Conservation (phyloP, 2,329 filamentous ascomycete genomes). For the Clarireedia sp. region DNA sequence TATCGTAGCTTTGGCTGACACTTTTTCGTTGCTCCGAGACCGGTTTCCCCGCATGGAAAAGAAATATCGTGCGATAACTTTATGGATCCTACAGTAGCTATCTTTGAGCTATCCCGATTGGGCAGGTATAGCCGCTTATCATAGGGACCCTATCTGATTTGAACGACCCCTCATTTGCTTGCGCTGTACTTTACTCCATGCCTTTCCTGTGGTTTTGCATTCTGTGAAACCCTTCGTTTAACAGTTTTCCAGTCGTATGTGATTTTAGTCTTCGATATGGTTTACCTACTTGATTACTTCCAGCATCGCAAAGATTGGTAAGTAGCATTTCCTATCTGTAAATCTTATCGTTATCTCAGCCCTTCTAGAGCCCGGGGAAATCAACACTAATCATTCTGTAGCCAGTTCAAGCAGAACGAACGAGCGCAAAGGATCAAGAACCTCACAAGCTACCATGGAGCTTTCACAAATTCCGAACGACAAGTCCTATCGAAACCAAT, state of each 20-base stretch:
- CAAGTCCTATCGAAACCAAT: constrained; percentile 66
- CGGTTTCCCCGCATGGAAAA: background rate
- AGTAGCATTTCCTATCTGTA: constrained; percentile 6
- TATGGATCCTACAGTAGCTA: background rate
- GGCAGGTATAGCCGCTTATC: constrained; percentile 23
- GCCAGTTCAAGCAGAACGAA: constrained; percentile 72
- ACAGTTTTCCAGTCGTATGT: background rate
- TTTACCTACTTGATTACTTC: constrained; percentile 28
- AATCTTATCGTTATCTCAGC: constrained; percentile 1
- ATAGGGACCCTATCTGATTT: background rate
- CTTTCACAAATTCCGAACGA: constrained; percentile 57
- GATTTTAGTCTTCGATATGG: constrained; percentile 21
- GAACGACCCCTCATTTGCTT: constrained; percentile 2
- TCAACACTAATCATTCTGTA: constrained; percentile 35
- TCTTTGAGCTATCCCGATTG: background rate
- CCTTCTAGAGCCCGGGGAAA: background rate
- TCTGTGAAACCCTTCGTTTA: background rate
- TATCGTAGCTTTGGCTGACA: background rate
- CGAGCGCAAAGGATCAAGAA: constrained; percentile 60
- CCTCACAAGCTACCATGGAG: constrained; percentile 57
- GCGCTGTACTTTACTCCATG: background rate
- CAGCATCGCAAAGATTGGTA: constrained; percentile 29
- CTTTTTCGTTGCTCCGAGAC: background rate
- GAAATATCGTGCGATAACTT: no score
- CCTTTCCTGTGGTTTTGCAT: background rate